These are phyloP conservation scores for Ettlia oleoabundans DNA, from an alignment of 139 green algal species.

Conservation along the genomic window DNA sequence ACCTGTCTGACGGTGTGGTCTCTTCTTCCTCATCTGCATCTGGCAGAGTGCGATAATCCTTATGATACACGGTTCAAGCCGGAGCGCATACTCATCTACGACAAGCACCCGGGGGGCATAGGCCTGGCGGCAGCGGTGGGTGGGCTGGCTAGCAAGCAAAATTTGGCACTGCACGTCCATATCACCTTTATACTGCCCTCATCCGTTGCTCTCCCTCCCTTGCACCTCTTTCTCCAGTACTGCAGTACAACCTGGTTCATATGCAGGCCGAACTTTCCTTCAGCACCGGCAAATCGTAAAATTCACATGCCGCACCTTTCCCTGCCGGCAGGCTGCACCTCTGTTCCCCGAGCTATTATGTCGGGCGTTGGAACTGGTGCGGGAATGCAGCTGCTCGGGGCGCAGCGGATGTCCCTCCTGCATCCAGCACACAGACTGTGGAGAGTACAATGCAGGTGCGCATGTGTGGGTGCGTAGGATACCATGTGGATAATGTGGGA, in stretches of 20 bases:
- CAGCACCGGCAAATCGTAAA: too few relatives aligned
- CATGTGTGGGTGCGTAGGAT: neutral
- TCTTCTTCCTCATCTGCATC: neutral
- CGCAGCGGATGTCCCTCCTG: neutral
- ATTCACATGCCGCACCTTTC: too few relatives aligned
- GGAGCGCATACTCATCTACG: conserved; percentile 91
- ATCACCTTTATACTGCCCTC: neutral
- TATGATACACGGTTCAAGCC: conserved; percentile 81
- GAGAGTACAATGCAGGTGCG: neutral
- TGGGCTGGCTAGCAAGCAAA: neutral
- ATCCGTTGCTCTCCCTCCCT: neutral
- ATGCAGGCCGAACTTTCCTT: too few relatives aligned
- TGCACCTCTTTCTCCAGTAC: neutral
- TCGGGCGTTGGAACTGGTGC: neutral
- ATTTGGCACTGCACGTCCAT: neutral
- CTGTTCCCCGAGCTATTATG: neutral
- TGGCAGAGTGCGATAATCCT: conserved; percentile 81
- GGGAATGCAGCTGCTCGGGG: neutral
- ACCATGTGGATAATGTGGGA: too few relatives aligned
- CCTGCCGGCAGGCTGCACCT: neutral
- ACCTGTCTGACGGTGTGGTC: too few relatives aligned
- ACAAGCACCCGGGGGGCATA: conserved; percentile 89
- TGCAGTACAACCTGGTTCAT: neutral
- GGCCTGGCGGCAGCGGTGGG: conserved; percentile 77
- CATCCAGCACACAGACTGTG: neutral